Base-by-base conservation (phyloP, 176 grass and related monocot species). In the Melocanna baccifera region DNA sequence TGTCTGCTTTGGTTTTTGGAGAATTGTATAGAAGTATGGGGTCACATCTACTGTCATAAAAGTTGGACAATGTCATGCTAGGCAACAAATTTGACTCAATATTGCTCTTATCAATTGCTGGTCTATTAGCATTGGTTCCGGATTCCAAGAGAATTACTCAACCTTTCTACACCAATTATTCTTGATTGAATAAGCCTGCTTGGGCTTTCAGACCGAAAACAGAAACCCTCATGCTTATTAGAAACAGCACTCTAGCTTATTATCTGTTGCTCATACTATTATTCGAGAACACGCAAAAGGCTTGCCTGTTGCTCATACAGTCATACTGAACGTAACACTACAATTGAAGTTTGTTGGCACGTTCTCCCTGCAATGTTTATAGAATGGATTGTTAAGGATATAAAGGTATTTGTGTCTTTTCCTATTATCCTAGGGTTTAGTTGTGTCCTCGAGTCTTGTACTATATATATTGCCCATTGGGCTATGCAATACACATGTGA, bases 61-160 rank as follows among this genome's bases (percentile, higher is more conserved):
- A 22, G 62, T 65, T 84, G 30, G 23, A 41, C 12, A 11, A 41
- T 85, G 57, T 83, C 69, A 51, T n/a, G 15, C 58, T 41, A 48
- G n/a, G 32, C 12, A 56, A 56, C 34, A 76, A 43, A 77, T 16
- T 78, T 69, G 48, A n/a, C 39, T 80, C 30, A 79, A 36, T 70
- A 47, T 42, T 62, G 34, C 48, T 61, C 28, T 48, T 68, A 77
- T 46, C 20, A 59, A 15, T 69, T 45, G 20, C 19, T 50, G 29
- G 47, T 79, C 4, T 72, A 6, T 48, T 72, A 47, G 26, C 36
- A 77, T 11, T 77, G 18, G 39, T 46, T 57, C 11, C 39, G 26
- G 18, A 61, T 82, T 62, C 53, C 40, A 47, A 47, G 18, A 14
- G 26, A 72, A 72, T 34, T 28, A 16, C 70, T 76, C 41, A 46